Conservation (phyloP, 768 basidiomycete genomes). For the Epithele typhae region DNA sequence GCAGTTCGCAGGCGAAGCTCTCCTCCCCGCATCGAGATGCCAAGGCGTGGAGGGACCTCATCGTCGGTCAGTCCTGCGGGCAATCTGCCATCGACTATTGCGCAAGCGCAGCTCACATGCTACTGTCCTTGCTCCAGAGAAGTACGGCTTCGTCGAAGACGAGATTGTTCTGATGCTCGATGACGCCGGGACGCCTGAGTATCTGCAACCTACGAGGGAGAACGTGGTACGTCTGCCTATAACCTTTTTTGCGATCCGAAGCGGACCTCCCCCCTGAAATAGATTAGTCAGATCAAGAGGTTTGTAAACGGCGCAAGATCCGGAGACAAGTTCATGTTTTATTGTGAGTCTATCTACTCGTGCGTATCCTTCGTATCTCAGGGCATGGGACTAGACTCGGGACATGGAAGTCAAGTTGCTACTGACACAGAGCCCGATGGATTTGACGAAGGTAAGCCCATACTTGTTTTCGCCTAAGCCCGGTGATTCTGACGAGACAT, state of each 20-base stretch:
- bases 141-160: slow-evolving; percentile 1
- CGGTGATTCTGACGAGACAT: neutral
- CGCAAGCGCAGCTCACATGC: neutral
- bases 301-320: slow-evolving; percentile 10
- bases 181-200: neutral
- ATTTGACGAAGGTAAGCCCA: slow-evolving; percentile 5
- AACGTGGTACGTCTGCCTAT: slow-evolving; percentile 13
- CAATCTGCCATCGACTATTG: neutral
- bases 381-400: slow-evolving; percentile 9
- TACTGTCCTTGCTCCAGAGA: neutral
- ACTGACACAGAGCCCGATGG: slow-evolving; percentile 7
- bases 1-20: neutral
- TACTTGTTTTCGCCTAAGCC: neutral
- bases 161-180: slow-evolving; percentile 15
- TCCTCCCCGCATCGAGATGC: slow-evolving; percentile 6
- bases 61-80: slow-evolving; percentile 3
- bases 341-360: slow-evolving; percentile 8
- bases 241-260: neutral
- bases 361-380: neutral
- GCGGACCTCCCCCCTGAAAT: neutral
- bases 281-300: slow-evolving; percentile 11
- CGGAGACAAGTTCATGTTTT: slow-evolving; percentile 15
- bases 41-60: neutral
- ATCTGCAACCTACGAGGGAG: slow-evolving; percentile 5
- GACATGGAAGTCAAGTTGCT: neutral